Evolutionary conservation across 2,329 filamentous ascomycete species (phyloP).

Genomic region (Penicillium brevicompactum): DNA sequence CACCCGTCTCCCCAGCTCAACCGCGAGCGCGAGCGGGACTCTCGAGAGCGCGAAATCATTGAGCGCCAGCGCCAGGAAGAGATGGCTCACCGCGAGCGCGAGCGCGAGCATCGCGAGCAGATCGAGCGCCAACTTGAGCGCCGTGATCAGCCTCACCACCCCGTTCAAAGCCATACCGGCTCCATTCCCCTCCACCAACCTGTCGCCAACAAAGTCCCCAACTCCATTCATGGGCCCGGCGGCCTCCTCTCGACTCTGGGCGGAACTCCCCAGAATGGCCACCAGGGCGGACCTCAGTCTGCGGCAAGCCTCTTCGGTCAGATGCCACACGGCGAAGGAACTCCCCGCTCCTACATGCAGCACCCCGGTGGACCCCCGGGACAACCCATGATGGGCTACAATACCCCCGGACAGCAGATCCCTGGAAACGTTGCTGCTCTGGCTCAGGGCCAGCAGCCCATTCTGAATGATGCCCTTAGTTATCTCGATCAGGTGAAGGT

Average conservation of each 20-base stretch:
- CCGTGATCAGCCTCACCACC: slow-evolving; percentile 63
- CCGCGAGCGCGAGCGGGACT: slow-evolving; percentile 53
- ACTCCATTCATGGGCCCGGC: slow-evolving; percentile 88
- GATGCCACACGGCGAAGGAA: slow-evolving; percentile 59
- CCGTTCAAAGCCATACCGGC: slow-evolving; percentile 83
- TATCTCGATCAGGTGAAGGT: slow-evolving; percentile 99
- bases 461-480: slow-evolving; percentile 81
- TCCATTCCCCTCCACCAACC: slow-evolving; percentile 93
- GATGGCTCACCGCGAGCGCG: slow-evolving; percentile 51
- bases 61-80: slow-evolving; percentile 59
- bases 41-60: slow-evolving; percentile 56
- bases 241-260: slow-evolving; percentile 79
- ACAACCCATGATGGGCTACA: slow-evolving; percentile 55
- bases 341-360: slow-evolving; percentile 62
- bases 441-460: slow-evolving; percentile 80
- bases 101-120: slow-evolving; percentile 52
- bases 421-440: slow-evolving; percentile 59
- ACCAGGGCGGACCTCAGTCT: slow-evolving; percentile 58
- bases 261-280: slow-evolving; percentile 57
- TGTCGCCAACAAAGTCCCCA: slow-evolving; percentile 77
- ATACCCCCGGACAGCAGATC: slow-evolving; percentile 46
- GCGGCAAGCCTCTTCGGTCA: slow-evolving; percentile 64
- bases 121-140: slow-evolving; percentile 62
- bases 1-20: slow-evolving; percentile 47
- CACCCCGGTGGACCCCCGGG: slow-evolving; percentile 59